These are phyloP conservation scores for Acorus gramineus DNA, from an alignment of 106 monocot species.

Conservation along the genomic window DNA sequence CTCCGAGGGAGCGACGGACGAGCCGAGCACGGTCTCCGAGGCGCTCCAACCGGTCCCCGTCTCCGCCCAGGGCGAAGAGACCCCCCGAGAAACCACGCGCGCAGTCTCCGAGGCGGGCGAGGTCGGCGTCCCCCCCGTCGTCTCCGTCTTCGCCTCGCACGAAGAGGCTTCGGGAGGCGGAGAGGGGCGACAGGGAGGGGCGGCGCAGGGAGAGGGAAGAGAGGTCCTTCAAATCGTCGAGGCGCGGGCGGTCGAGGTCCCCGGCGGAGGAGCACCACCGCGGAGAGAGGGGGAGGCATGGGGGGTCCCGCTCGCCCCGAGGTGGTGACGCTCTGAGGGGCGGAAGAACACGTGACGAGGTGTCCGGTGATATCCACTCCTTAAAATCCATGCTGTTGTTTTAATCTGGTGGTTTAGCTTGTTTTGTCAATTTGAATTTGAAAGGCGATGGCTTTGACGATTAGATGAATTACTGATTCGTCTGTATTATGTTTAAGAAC, in stretches of 20 bases:
- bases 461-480: not conserved
- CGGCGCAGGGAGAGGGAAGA: conserved; percentile 16
- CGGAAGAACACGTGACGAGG: conserved; percentile 55
- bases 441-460: not conserved
- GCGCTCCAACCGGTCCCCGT: too few species aligned
- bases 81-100: too few species aligned
- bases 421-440: too few species aligned
- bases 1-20: conserved; percentile 3
- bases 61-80: too few species aligned
- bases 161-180: too few species aligned
- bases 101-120: too few species aligned
- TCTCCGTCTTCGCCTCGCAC: too few species aligned
- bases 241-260: conserved; percentile 34
- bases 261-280: conserved; percentile 18
- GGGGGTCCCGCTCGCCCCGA: conserved; percentile 35
- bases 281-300: conserved; percentile 16
- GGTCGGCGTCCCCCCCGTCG: too few species aligned
- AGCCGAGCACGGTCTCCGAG: too few species aligned
- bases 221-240: conserved; percentile 21
- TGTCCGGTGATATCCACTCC: conserved; percentile 70
- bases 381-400: not conserved
- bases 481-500: too few species aligned
- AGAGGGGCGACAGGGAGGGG: conserved; percentile 4
- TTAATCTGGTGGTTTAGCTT: too few species aligned
- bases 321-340: conserved; percentile 25